These are phyloP conservation scores for Cicer chorassanicum DNA, from an alignment of 306 rosid genomes.

Conservation along the genomic window DNA sequence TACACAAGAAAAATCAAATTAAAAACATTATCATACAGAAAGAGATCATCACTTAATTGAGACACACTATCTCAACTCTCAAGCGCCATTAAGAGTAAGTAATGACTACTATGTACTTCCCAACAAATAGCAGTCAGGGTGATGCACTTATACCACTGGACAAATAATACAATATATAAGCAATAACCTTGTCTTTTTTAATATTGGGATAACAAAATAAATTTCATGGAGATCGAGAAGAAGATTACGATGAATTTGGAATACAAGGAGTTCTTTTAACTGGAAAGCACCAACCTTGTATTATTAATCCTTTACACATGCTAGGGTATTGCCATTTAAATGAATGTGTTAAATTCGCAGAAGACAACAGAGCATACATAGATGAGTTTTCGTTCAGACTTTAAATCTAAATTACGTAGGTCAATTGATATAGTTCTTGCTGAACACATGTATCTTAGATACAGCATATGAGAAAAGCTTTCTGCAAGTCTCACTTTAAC, in stretches of 20 bases:
- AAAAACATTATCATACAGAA: conserved; percentile 7
- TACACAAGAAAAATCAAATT: conserved; percentile 50
- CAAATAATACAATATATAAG: not conserved
- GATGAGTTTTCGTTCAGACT: not conserved
- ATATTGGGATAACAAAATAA: not conserved
- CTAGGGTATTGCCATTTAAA: conserved; percentile 22
- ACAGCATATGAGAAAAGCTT: conserved; percentile 11
- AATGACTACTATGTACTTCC: not conserved
- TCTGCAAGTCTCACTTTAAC: not conserved
- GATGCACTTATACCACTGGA: conserved; percentile 32
- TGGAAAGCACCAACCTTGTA: not conserved
- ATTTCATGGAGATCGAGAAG: conserved; percentile 10
- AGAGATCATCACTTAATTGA: conserved; percentile 19
- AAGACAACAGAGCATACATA: conserved; percentile 3
- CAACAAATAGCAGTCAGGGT: not conserved
- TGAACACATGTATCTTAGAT: not conserved
- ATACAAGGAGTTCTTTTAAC: conserved; percentile 19
- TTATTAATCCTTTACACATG: conserved; percentile 10
- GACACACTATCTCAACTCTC: conserved; percentile 9
- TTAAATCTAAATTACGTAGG: not conserved
- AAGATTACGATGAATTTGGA: conserved; percentile 29
- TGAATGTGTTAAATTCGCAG: conserved; percentile 4
- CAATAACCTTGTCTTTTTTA: not conserved
- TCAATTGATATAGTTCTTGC: conserved; percentile 5
- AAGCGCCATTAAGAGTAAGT: conserved; percentile 26